Conservation (phyloP, 805 yeast species). For the Brettanomyces naardenensis region DNA sequence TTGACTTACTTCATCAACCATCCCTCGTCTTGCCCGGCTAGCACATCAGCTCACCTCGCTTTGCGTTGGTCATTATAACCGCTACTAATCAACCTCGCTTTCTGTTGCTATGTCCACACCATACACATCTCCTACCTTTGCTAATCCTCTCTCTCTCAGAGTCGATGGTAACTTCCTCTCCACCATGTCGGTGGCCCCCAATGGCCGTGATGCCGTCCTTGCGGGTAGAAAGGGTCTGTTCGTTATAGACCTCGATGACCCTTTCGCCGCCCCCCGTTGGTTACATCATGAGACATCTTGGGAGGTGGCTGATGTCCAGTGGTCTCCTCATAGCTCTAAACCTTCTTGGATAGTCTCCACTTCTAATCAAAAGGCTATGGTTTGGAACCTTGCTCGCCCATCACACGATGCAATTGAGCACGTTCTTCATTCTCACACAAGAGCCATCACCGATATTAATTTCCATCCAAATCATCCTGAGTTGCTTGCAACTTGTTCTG, state of each 20-base stretch:
- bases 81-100: too few species aligned
- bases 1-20: too few species aligned
- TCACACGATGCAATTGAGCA: constrained; percentile 67
- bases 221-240: constrained; percentile 82
- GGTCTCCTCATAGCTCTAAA: constrained; percentile 87
- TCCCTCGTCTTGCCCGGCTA: too few species aligned
- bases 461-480: constrained; percentile 87
- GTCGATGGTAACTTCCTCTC: constrained; percentile 89
- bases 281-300: constrained; percentile 86
- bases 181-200: constrained; percentile 79
- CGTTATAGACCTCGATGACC: constrained; percentile 91
- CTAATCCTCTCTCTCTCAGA: constrained; percentile 69
- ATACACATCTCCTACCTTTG: constrained; percentile 54
- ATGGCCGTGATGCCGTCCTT: constrained; percentile 86
- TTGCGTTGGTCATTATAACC: too few species aligned
- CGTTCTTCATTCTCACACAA: constrained; percentile 78
- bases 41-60: too few species aligned
- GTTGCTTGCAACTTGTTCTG: constrained; percentile 82
- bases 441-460: constrained; percentile 95
- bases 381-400: constrained; percentile 81
- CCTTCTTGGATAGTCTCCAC: constrained; percentile 92
- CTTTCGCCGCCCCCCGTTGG: constrained; percentile 92
- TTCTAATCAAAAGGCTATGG: constrained; percentile 88
- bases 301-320: constrained; percentile 99
- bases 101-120: constrained; percentile 19